Evolutionary conservation across 305 asterid species (phyloP).

Genomic region (Fraxinus dipetala): DNA sequence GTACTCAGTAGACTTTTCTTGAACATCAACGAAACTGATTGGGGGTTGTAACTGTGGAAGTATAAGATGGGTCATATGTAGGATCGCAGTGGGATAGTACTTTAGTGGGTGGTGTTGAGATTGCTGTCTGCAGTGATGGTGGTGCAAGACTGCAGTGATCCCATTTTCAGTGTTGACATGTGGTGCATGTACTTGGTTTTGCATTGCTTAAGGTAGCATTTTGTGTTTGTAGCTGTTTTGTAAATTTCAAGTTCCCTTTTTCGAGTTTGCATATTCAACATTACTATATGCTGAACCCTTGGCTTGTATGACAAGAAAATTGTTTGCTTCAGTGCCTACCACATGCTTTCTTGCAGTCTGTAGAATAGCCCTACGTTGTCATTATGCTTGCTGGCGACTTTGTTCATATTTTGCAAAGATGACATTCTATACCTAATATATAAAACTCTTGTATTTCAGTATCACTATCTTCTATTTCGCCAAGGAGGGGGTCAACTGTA

Average conservation of each 20-base stretch:
- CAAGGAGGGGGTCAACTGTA: constrained; percentile 68
- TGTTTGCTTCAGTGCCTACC: background rate
- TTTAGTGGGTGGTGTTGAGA: background rate
- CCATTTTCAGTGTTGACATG: background rate
- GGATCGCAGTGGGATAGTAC: background rate
- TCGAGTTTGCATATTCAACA: background rate
- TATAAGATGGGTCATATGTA: background rate
- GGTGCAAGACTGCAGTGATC: background rate
- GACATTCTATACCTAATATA: constrained; percentile 19
- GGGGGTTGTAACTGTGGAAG: background rate
- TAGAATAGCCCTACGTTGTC: background rate
- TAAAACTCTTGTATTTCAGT: constrained; percentile 40
- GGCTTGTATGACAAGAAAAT: background rate
- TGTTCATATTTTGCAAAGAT: background rate
- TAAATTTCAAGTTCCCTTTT: background rate
- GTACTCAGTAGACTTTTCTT: background rate
- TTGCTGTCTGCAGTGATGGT: background rate
- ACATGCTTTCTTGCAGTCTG: background rate
- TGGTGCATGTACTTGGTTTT: background rate
- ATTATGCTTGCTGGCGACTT: background rate
- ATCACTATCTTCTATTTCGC: constrained; percentile 73
- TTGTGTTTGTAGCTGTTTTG: background rate
- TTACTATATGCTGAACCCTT: background rate
- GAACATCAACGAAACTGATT: background rate
- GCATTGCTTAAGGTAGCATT: background rate